Base-by-base conservation (phyloP, 129 eudicot species). In the Apium graveolens region DNA sequence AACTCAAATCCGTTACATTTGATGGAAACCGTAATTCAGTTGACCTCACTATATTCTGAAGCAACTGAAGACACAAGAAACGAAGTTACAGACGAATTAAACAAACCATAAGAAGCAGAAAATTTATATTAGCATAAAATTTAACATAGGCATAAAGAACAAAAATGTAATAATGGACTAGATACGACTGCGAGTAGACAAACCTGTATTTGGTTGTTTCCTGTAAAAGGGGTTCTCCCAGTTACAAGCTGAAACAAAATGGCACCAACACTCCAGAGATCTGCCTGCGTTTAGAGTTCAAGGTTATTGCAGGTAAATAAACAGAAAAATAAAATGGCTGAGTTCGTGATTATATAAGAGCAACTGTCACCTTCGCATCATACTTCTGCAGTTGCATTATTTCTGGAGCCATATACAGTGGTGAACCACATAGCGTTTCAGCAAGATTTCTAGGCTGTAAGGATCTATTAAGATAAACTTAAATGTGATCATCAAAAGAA, bases 221-320 rank as follows among this genome's bases (percentile, higher is more conserved):
- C 98, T 13, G 96, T 91, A 65, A 84, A 95, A 57, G 98, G 98
- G 32, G 98, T 90, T 87, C 86, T 90, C 45, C 97, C 98, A 45
- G 97, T 91, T 78, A 91, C 97, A 81, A 95, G 96, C 81, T 95
- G 98, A 85, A 86, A 95, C 26, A 95, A 80, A 83, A 95, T 95
- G 78, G 96, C 90, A 51, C 98, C 98, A 69, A 95, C 97, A 84
- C 98, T 95, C 98, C 98, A 95, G 71, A 95, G 88, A 90, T 95
- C 98, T 87, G 98, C 98, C 98, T 95, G 98, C 76, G 81, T 85
- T 81, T 55, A 80, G 70, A 81, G 71, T 77, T 78, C 55, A 81
- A 74, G 32, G 76, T 91, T 85, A 88, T 68, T 45, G 70, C 11
- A 57, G 34, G 70, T 5, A 70, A 35, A 37, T 73, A 20, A 27